Evolutionary conservation across 2,329 filamentous ascomycete genomes (phyloP), one percentile per base, ranked within the genome.

Genomic region (Fonsecaea pedrosoi): DNA sequence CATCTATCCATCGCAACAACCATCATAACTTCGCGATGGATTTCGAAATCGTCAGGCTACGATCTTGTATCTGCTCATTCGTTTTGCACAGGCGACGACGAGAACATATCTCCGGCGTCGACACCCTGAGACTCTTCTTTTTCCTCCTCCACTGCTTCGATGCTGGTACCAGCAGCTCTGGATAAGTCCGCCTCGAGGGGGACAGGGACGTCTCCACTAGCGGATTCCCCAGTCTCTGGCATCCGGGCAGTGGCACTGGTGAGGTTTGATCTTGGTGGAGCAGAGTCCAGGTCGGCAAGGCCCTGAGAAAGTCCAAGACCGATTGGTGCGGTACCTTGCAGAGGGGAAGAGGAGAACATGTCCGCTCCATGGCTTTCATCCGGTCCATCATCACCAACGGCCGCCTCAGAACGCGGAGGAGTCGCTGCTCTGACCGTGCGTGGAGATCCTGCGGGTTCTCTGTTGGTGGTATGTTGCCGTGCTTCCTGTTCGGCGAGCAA

Each of bases 261-360:
- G 8, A 50, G 8, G 45, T 9, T 50, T 50, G 45, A 30, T 25
- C 21, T 50, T 18, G 8, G 18, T 4, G 6, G 9, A 30, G 21
- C 21, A 10, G n/a, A 4, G 18, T 15, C 32, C 21, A 15, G 32
- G n/a, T 25, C 50, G 13, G 12, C 32, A 54, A 18, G 8, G n/a
- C 18, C 25, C 13, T 12, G 32, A 32, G 34, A 21, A 15, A 32
- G 45, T 2, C 40, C 35, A 25, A 45, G 4, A 37, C 25, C 15
- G 15, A 58, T n/a, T 56, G 54, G 18, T 37, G 54, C 50, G 8
- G 37, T 62, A 5, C 32, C 65, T 56, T 48, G 63, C 18, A 69
- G 34, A n/a, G 69, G 69, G 10, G 69, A 70, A 2, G 66, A 70
- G 8, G 58, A 67, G 58, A 70, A 69, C 59, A 70, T 69, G 35